Evolutionary conservation across 176 grass and related monocot genomes (phyloP).

Genomic region (Triticum turgidum): DNA sequence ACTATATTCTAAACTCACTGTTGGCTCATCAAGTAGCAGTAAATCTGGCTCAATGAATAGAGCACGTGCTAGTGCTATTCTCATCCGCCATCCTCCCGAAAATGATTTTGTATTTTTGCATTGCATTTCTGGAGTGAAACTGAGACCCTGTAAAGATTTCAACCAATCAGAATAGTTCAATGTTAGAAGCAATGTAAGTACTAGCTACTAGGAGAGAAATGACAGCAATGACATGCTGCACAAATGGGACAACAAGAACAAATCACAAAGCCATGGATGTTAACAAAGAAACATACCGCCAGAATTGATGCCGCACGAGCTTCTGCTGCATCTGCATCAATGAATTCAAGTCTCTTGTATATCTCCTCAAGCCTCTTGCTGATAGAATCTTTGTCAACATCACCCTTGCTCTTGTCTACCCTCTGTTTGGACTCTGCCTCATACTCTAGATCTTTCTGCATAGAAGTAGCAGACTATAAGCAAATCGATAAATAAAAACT

Average conservation of each 20-base stretch:
- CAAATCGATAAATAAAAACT: background rate
- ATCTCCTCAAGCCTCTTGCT: slow-evolving; percentile 85
- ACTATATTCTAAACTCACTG: slow-evolving; percentile 44
- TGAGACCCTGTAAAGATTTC: slow-evolving; percentile 75
- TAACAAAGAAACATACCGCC: slow-evolving; percentile 59
- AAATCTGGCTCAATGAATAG: slow-evolving; percentile 97
- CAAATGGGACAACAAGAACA: slow-evolving; percentile 1
- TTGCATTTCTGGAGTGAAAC: slow-evolving; percentile 98
- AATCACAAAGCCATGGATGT: background rate
- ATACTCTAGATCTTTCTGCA: slow-evolving; percentile 90
- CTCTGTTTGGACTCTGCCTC: slow-evolving; percentile 69
- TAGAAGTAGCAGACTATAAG: slow-evolving; percentile 29
- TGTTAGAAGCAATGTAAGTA: slow-evolving; percentile 22
- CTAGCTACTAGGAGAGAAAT: background rate
- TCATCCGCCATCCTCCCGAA: slow-evolving; percentile 98
- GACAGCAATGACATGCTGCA: background rate
- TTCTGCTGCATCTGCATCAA: slow-evolving; percentile 89
- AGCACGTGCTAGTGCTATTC: slow-evolving; percentile 93
- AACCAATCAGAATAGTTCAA: slow-evolving; percentile 17
- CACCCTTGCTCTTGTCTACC: slow-evolving; percentile 39
- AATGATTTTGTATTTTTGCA: slow-evolving; percentile 72
- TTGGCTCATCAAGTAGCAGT: slow-evolving; percentile 94
- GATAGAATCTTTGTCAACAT: slow-evolving; percentile 70
- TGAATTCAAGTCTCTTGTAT: slow-evolving; percentile 93
- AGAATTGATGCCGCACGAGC: slow-evolving; percentile 94